Evolutionary conservation across 306 rosid species (phyloP).

Genomic region (Oemleria cerasiformis): DNA sequence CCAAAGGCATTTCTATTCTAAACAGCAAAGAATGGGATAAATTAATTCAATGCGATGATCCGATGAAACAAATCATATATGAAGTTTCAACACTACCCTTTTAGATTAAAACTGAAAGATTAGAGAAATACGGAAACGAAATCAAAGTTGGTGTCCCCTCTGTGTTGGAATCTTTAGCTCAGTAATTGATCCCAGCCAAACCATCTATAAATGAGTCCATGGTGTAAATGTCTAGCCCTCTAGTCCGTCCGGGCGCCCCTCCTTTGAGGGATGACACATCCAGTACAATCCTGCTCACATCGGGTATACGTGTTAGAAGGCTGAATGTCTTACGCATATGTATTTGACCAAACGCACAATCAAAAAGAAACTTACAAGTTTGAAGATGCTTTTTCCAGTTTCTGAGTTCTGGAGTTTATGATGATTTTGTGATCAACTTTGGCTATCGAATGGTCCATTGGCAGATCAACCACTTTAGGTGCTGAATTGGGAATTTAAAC

Average conservation of each 20-base stretch:
- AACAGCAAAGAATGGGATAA: constrained; percentile 39
- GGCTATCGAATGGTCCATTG: constrained; percentile 46
- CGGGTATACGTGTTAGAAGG: constrained; percentile 9
- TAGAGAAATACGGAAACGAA: background rate
- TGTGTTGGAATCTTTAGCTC: constrained; percentile 42
- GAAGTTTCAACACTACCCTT: constrained; percentile 22
- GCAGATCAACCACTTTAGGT: constrained; percentile 48
- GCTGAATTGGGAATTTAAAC: constrained; percentile 31
- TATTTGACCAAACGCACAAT: background rate
- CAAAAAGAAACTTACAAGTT: constrained; percentile 55
- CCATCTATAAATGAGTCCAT: constrained; percentile 44
- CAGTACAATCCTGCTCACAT: constrained; percentile 59
- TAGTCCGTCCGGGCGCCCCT: constrained; percentile 89
- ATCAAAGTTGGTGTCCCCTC: constrained; percentile 2
- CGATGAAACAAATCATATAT: background rate
- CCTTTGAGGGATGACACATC: constrained; percentile 74
- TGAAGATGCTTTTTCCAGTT: constrained; percentile 44
- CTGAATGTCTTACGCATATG: background rate
- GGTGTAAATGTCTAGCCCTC: constrained; percentile 65
- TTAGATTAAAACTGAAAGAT: constrained; percentile 14
- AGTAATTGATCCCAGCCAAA: constrained; percentile 31
- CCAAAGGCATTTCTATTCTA: constrained; percentile 27
- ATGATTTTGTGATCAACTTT: constrained; percentile 56
- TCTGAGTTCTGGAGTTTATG: constrained; percentile 47
- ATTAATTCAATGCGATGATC: constrained; percentile 16